phyloP scores from a whole-genome alignment of 2,329 filamentous ascomycete species.

The Pseudomassariella vexata region DNA sequence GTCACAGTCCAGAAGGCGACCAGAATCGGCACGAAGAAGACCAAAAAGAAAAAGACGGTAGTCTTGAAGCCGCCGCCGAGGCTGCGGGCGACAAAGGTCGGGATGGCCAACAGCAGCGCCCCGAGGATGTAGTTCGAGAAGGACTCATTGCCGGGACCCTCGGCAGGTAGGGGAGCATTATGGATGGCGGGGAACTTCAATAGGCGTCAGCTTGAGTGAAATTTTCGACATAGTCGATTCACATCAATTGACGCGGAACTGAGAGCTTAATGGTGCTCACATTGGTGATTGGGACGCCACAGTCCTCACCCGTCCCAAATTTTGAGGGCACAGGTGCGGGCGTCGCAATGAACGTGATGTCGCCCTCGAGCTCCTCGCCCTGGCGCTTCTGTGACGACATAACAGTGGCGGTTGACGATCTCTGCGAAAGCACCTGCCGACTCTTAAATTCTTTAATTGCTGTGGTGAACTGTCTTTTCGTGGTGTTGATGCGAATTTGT shows the following conservation, averaged over 20 bases:
- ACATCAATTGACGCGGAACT: background rate
- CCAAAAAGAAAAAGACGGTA: constrained; percentile 72
- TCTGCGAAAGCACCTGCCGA: background rate
- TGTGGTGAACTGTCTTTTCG: constrained; percentile 3
- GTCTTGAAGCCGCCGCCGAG: constrained; percentile 79
- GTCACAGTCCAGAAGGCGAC: constrained; percentile 72
- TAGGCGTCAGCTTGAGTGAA: background rate
- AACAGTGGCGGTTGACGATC: constrained; percentile 1
- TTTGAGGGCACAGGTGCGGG: constrained; percentile 40
- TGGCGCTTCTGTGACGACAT: constrained; percentile 13
- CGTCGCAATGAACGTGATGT: constrained; percentile 38
- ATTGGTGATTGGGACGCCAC: constrained; percentile 35
- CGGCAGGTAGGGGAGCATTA: constrained; percentile 85
- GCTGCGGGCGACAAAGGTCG: constrained; percentile 73
- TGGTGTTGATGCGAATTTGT: constrained; percentile 1
- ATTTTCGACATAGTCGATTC: background rate
- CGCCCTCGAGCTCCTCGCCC: constrained; percentile 22
- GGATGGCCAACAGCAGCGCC: constrained; percentile 61
- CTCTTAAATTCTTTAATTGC: background rate
- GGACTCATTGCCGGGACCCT: constrained; percentile 71
- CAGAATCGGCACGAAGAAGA: constrained; percentile 72
- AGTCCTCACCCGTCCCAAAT: constrained; percentile 66
- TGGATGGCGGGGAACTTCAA: constrained; percentile 74
- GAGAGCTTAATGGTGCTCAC: constrained; percentile 36
- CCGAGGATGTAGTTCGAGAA: constrained; percentile 79